phyloP scores from a whole-genome alignment of 495 filamentous ascomycete genomes.

The Hypoxylon crocopeplum region DNA sequence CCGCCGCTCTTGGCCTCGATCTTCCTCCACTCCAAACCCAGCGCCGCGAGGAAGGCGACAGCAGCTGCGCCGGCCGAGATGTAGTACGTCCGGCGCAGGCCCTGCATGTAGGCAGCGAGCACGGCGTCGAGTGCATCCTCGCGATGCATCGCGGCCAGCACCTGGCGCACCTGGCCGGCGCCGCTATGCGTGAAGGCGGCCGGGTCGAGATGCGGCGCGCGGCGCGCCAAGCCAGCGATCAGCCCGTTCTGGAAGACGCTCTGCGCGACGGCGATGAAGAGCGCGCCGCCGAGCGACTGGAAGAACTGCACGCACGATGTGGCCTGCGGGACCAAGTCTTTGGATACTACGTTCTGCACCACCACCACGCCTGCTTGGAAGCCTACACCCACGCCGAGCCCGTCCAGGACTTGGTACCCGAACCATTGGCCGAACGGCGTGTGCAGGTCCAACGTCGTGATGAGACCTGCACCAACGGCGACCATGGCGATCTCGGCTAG shows the following conservation, averaged over 20 bases:
- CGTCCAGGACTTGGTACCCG: conserved; percentile 59
- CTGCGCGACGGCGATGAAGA: conserved; percentile 72
- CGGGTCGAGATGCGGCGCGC: conserved; percentile 44
- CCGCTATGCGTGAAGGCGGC: conserved; percentile 52
- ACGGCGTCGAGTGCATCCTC: conserved; percentile 41
- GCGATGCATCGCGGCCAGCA: conserved; percentile 41
- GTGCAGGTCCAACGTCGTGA: conserved; percentile 54
- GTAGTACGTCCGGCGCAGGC: conserved; percentile 52
- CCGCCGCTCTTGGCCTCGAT: conserved; percentile 44
- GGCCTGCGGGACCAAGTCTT: conserved; percentile 66
- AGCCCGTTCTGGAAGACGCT: conserved; percentile 70
- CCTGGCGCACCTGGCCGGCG: conserved; percentile 49
- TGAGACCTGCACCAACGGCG: conserved; percentile 57
- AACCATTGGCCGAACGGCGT: conserved; percentile 58
- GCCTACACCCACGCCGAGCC: conserved; percentile 53
- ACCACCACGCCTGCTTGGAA: conserved; percentile 60
- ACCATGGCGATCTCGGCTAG: conserved; percentile 52
- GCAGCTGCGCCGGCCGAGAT: conserved; percentile 51
- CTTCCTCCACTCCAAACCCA: conserved; percentile 55
- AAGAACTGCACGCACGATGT: conserved; percentile 70
- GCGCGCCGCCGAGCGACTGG: conserved; percentile 72
- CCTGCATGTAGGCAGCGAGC: conserved; percentile 52
- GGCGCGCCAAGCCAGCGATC: conserved; percentile 39
- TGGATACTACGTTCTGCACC: conserved; percentile 55
- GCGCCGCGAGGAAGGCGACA: conserved; percentile 47